These are phyloP conservation scores for Rhizopus arrhizus DNA, from an alignment of 371 early-diverging fungal species.

Conservation along the genomic window DNA sequence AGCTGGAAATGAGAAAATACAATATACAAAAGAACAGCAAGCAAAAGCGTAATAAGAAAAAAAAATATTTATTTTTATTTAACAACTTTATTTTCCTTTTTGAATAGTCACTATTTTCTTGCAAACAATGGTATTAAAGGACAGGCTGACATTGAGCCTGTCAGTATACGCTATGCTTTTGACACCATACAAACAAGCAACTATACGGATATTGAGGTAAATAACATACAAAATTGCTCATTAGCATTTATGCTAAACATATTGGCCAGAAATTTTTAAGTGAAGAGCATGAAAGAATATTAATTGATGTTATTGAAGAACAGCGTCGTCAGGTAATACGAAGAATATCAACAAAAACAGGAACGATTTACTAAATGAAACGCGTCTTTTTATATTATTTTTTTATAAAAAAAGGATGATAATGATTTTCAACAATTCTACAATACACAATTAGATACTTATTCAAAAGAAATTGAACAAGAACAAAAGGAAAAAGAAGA, in stretches of 20 bases:
- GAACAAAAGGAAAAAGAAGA: conserved; percentile 10
- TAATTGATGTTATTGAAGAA: conserved; percentile 21
- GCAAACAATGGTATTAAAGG: conserved; percentile 44
- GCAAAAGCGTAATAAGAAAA: conserved; percentile 25
- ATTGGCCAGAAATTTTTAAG: conserved; percentile 13
- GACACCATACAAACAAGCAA: conserved; percentile 11
- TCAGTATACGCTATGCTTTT: conserved; percentile 11
- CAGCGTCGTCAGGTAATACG: conserved; percentile 11
- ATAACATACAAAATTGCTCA: neutral
- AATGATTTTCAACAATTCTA: conserved; percentile 9
- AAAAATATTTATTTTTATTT: neutral
- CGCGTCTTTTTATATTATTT: neutral
- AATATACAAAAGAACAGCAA: conserved; percentile 20
- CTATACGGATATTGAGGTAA: conserved; percentile 25
- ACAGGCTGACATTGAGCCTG: conserved; percentile 16
- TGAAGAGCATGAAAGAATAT: conserved; percentile 23
- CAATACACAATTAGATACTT: neutral
- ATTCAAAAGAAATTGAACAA: neutral
- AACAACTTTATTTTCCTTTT: neutral
- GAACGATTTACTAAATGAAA: neutral
- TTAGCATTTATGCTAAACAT: neutral
- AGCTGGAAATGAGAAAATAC: conserved; percentile 13
- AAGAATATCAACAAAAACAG: neutral
- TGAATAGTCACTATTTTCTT: conserved; percentile 45
- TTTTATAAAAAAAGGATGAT: conserved; percentile 8